phyloP scores from a whole-genome alignment of 768 basidiomycete genomes.

The Tulasnella sp. region DNA sequence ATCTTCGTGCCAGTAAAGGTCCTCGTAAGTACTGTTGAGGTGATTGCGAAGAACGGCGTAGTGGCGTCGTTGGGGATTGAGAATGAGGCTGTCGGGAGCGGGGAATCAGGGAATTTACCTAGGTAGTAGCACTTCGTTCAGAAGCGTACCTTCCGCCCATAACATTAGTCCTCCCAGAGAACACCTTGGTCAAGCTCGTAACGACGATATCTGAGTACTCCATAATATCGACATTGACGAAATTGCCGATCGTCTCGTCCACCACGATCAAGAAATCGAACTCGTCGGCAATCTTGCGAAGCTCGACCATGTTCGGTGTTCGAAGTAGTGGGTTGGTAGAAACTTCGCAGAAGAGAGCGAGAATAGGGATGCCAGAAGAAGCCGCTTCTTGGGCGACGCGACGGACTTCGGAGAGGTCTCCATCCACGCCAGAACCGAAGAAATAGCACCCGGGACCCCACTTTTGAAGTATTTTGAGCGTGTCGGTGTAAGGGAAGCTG shows the following conservation, averaged over 20 bases:
- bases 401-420: constrained; percentile 66
- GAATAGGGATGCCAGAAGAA: constrained; percentile 50
- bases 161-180: constrained; percentile 90
- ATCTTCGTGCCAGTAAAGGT: constrained; percentile 84
- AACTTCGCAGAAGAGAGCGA: constrained; percentile 88
- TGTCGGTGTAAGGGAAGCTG: constrained; percentile 94
- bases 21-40: constrained; percentile 64
- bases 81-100: constrained; percentile 60
- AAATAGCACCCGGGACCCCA: constrained; percentile 95
- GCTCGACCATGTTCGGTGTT: constrained; percentile 71
- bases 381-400: constrained; percentile 46
- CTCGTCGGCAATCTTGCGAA: constrained; percentile 78
- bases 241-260: constrained; percentile 94
- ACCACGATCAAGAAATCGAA: constrained; percentile 84
- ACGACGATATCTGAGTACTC: constrained; percentile 85
- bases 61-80: constrained; percentile 74
- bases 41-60: constrained; percentile 63
- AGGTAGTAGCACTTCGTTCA: neutral
- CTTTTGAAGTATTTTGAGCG: constrained; percentile 87
- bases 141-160: constrained; percentile 89
- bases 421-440: constrained; percentile 72
- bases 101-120: neutral
- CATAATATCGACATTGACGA: constrained; percentile 86
- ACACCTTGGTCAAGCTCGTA: constrained; percentile 89
- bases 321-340: constrained; percentile 92